Base-by-base conservation (phyloP, 352 stramenopile species). In the Elongisporangium senticosum region DNA sequence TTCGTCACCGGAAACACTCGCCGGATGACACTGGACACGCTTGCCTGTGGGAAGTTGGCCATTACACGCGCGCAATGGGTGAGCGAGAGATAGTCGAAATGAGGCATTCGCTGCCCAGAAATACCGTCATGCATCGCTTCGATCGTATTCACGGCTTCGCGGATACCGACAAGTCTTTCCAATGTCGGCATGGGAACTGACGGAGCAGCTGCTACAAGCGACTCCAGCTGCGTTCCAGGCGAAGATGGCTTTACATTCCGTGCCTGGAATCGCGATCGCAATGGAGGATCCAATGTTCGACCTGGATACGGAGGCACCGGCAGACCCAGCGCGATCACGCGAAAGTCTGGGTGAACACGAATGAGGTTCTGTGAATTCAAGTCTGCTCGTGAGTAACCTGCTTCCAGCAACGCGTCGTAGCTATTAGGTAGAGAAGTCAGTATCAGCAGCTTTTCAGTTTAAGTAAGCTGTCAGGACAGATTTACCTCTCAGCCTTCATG, bases 281-380 rank as follows among this genome's bases (percentile, higher is more conserved):
- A 68, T 6, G 89, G 89, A 22, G 89, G 89, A 51, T 97, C 89
- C 17, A 96, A 72, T 11, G 88, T 88, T 6, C 83, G 82, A 1
- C 87, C 87, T 13, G 85, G 78, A 58, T 95, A 97, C 15, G 87
- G 87, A 37, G 90, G 90, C 51, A 89, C 77, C 1, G 90, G 87
- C 2, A 98, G 62, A 47, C 83, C 90, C 11, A 98, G 69, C 0
- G 92, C 95, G 37, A 98, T 90, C 21, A 98, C 95, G 21, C 95
- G 84, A 72, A 99, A 99, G 60, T 96, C 79, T 3, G 76, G 79
- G 63, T 97, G 87, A 13, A 98, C 83, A n/a, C 83, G 82, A 23
- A 95, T 72, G 11, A 96, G 61, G 23, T 89, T 90, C 61, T 89
- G 83, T 4, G 61, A 67, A 11, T 67, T 40, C 19, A 92, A 70